Base-by-base conservation (phyloP, 192 early-diverging fungal genomes). In the Funneliformis mosseae region DNA sequence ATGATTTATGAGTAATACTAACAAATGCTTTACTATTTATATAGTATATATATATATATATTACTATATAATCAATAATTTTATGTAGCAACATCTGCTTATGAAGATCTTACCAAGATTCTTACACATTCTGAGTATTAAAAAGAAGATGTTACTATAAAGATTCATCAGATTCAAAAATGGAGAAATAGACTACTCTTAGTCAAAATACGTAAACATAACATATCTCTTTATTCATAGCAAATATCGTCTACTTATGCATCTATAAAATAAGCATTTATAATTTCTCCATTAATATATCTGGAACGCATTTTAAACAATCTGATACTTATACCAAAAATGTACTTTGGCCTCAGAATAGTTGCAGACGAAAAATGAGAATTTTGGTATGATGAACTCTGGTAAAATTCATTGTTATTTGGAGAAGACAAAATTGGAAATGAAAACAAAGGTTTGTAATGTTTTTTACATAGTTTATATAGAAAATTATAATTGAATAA, bases 91-190 rank as follows among this genome's bases (percentile, higher is more conserved):
- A 74, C 42, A 18, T 25, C 46, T 12, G 72, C 42, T 23, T 74
- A 74, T 74, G 27, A 75, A 27, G 50, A 75, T 75, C 50, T 75
- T 55, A n/a, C 27, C 10, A 48, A 75, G 41, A 75, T 55, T 59
- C 50, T 75, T 59, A 28, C 2, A 14, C n/a, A 55, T n/a, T 9
- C 9, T 4, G 18, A 75, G 3, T 75, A 5, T 75, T 12, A 1
- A 60, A 75, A 59, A 43, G 43, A 71, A 23, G 50, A 75, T 60
- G n/a, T 60, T 75, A 16, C 9, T 0, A 48, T 2, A 59, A 75
- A 75, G 16, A 75, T 75, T 16, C 0, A 23, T 0, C 16, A 42
- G 3, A 28, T 75, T 59, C n/a, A n/a, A 9, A 48, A 75, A 60
- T 75, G 11, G 50, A 48, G 28, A 42, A 55, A 55, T 59, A 75